phyloP scores from a whole-genome alignment of 2,329 filamentous ascomycete species.

The Niveomyces coronatus region DNA sequence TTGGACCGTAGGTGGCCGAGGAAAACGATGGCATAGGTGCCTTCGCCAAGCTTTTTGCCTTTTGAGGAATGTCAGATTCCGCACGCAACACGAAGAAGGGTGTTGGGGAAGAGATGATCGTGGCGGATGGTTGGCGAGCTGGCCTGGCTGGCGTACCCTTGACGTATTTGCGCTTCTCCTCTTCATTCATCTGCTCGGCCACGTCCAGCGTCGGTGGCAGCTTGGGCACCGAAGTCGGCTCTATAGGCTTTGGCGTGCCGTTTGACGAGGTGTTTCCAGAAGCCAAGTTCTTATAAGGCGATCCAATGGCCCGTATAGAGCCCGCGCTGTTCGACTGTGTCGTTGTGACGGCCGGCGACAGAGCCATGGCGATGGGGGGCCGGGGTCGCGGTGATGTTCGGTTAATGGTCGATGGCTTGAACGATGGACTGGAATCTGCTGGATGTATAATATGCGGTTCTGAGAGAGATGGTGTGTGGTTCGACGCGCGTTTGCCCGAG shows the following conservation, averaged over 20 bases:
- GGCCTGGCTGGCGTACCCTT: constrained; percentile 47
- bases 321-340: constrained; percentile 23
- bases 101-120: not conserved
- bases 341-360: constrained; percentile 35
- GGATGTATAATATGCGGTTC: too few species aligned
- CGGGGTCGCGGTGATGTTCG: constrained; percentile 2
- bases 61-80: constrained; percentile 6
- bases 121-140: too few species aligned
- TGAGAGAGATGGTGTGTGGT: too few species aligned
- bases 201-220: constrained; percentile 40
- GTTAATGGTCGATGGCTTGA: too few species aligned
- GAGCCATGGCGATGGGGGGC: constrained; percentile 27
- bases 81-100: not conserved
- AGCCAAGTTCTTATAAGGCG: constrained; percentile 32
- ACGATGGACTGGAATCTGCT: too few species aligned
- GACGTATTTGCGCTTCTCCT: constrained; percentile 79
- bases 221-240: constrained; percentile 19
- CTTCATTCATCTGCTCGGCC: constrained; percentile 74
- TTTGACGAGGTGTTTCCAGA: constrained; percentile 31
- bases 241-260: constrained; percentile 31
- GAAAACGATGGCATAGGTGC: constrained; percentile 95
- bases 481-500: too few species aligned
- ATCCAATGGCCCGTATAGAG: constrained; percentile 24
- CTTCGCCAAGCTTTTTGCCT: constrained; percentile 89
- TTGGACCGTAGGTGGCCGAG: constrained; percentile 69